Percentiles rank a stretch among this genome's conserved stretches.
phyloP scores from a whole-genome alignment of 192 early-diverging fungal genomes.

The Obelidium mucronatum region DNA sequence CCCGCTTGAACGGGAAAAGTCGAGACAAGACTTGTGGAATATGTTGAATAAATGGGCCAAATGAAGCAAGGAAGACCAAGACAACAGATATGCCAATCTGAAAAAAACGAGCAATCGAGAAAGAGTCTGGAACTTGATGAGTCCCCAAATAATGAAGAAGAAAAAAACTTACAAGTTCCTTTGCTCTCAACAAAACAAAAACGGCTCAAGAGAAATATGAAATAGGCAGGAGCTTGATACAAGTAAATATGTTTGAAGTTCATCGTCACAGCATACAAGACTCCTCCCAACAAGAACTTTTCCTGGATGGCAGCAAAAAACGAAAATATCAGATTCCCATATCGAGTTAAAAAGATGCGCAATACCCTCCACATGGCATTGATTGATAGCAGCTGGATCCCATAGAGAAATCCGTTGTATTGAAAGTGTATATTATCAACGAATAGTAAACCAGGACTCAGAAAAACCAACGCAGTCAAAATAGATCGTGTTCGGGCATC shows the following conservation, averaged over 20 bases:
- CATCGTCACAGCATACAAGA: constrained; percentile 84
- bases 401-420: constrained; percentile 91
- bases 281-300: constrained; percentile 68
- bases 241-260: constrained; percentile 99
- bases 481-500: neutral
- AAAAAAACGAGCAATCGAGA: constrained; percentile 57
- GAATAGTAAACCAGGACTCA: constrained; percentile 64
- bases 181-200: constrained; percentile 70
- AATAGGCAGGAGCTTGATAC: constrained; percentile 86
- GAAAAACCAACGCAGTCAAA: constrained; percentile 42
- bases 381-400: constrained; percentile 83
- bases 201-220: constrained; percentile 80
- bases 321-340: neutral
- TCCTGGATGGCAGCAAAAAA: constrained; percentile 45
- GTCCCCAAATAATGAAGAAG: neutral
- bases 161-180: neutral
- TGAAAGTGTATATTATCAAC: constrained; percentile 99
- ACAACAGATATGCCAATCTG: constrained; percentile 69
- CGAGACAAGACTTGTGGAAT: constrained; percentile 78
- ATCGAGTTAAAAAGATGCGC: neutral
- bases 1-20: constrained; percentile 97
- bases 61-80: constrained; percentile 76
- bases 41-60: constrained; percentile 85
- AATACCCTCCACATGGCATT: constrained; percentile 71
- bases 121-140: constrained; percentile 7